Base-by-base conservation (phyloP, 179 eudicot genomes). In the Camellia oleifera region DNA sequence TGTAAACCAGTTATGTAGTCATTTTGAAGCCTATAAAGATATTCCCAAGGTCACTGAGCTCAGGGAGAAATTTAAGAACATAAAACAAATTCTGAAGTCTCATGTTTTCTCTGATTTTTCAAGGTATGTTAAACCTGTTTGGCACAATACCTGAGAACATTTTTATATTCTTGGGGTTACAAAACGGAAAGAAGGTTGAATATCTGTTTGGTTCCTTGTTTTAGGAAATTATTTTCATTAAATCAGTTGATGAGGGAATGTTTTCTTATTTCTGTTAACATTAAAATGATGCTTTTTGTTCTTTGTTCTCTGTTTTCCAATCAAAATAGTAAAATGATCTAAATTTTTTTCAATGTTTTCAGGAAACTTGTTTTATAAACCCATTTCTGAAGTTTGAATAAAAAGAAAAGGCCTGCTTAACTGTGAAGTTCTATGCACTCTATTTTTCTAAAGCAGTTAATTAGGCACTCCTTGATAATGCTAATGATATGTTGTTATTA, bases 41-140 rank as follows among this genome's bases (percentile, higher is more conserved):
- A 86, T 91, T 78, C 97, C 96, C 50, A 96, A 96, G 88, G 94
- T 96, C 74, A 92, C 96, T 26, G 99, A 96, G 86, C 90, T 96
- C 71, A 89, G 98, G 76, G 99, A 96, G 74, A 96, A 91, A 85
- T 94, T 96, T 81, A 94, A 88, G 89, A 92, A 93, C 84, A 92
- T 96, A 69, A 96, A 92, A 84, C 95, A 91, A 86, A 89, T 96
- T 67, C 89, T 96, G 82, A 96, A 96, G 91, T 94, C 99, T 71
- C 98, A 96, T 82, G 99, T 96, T 79, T 96, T 92, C 86, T 94
- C 97, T 78, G 99, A 96, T 90, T 96, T 96, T 82, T 94, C 99
- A 81, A 91, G 99, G 99, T 95, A 84, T 74, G 80, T 75, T 62
- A 15, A 45, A 40, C 65, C 77, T 60, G 63, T 62, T 42, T n/a